Base-by-base conservation (phyloP, 1,284 basidiomycete genomes). In the Trichosporon sp. region DNA sequence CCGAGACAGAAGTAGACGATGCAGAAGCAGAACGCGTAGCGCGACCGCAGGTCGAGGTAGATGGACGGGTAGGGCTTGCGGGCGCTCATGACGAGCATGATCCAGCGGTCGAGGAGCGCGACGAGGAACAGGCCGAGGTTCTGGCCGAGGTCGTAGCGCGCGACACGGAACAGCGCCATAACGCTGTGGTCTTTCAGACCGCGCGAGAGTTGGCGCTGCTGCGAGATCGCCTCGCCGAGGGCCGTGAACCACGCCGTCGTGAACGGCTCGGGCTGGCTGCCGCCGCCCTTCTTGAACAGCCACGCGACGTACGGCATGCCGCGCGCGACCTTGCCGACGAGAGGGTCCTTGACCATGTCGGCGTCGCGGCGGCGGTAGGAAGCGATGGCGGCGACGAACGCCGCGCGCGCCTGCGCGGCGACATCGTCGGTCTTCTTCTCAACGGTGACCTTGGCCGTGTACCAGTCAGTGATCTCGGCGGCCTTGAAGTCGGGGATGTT, bases 1-100 rank as follows among this genome's bases (percentile, higher is more conserved):
- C 38, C 64, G 8, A 70, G 42, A 63, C 66, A 67, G 35, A 67
- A 70, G 66, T 70, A 70, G 64, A 65, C 38, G 31, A 70, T 64
- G 68, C 71, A 65, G 34, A 71, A 42, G 66, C 68, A 58, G 71
- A 75, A 29, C 68, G 70, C 15, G 51, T 64, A 64, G 64, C 70
- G 66, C 9, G 65, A 65, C 7, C 68, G 64, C 18, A 18, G 18
- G 58, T 68, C 68, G n/a, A 34, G 18, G 64, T 68, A 68, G 56
- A 68, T 51, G 23, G 38, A 60, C 8, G 51, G 69, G 34, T 67
- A 67, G 1, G 66, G 65, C 64, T 65, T 35, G 35, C 65, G 63
- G 6, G 53, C 63, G 38, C 42, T 25, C 66, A 70, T 70, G 66
- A 62, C 60, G 35, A 70, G 56, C 56, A 65, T 53, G 63, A 70